Conservation (phyloP, 148 eudicot genomes). For the Vaccinium myrtillus region DNA sequence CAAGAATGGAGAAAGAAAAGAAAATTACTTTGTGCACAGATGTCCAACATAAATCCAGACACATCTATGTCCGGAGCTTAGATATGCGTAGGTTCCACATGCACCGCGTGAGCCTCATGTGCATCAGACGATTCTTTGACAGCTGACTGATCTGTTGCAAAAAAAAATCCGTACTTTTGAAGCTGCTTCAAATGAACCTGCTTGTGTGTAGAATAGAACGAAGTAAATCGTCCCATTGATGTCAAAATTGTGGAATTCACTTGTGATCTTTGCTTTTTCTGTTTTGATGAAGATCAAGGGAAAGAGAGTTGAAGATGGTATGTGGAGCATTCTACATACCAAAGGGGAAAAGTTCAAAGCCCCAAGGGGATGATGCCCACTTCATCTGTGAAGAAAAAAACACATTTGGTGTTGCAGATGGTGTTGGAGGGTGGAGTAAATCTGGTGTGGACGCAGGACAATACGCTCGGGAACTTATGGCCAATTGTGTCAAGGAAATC, state of each 20-base stretch:
- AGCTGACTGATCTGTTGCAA: not conserved
- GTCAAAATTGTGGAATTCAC: not conserved
- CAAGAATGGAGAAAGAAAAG: not conserved
- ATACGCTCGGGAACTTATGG: conserved; percentile 15
- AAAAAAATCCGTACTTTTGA: not conserved
- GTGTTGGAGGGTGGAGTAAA: conserved; percentile 17
- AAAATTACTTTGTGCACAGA: not conserved
- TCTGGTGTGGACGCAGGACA: conserved; percentile 14
- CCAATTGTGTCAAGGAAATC: not conserved
- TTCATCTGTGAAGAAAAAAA: conserved; percentile 9
- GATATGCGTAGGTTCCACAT: not conserved
- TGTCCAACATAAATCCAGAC: not conserved
- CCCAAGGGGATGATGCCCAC: conserved; percentile 20
- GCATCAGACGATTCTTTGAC: not conserved
- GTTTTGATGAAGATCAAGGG: not conserved
- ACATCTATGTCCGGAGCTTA: not conserved
- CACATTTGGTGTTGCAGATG: conserved; percentile 14
- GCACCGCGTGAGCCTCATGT: not conserved
- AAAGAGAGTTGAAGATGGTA: conserved; percentile 13
- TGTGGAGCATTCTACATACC: conserved; percentile 22
- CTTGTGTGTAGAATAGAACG: not conserved
- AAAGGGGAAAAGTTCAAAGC: not conserved
- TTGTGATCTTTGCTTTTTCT: not conserved
- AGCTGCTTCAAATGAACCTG: not conserved
- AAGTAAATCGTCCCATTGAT: not conserved